Percentiles rank a stretch among this genome's conserved stretches.
Conservation (phyloP, 768 basidiomycete genomes). For the Crepidotus variabilis region DNA sequence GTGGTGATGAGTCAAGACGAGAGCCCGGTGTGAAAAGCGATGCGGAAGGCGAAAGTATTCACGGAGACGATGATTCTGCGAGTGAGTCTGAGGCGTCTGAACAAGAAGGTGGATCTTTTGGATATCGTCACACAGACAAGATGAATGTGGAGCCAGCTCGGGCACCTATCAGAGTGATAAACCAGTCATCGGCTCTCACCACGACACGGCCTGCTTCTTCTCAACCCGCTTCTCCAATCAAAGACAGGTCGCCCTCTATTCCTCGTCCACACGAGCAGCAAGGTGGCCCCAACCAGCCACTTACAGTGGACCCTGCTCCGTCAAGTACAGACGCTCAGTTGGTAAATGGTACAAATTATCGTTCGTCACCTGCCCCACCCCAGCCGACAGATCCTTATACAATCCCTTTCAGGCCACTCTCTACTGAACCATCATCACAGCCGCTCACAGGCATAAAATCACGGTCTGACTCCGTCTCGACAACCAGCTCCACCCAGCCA, state of each 20-base stretch:
- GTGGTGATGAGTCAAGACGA: neutral
- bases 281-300: too few species aligned
- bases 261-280: too few species aligned
- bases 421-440: neutral
- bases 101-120: neutral
- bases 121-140: neutral
- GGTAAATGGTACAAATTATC: neutral
- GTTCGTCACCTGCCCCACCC: neutral
- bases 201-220: too few species aligned
- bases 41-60: slow-evolving; percentile 2
- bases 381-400: neutral
- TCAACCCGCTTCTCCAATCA: too few species aligned
- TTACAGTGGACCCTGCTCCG: too few species aligned
- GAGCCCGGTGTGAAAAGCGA: slow-evolving; percentile 2
- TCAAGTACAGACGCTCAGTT: neutral
- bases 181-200: too few species aligned
- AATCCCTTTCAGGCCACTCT: neutral
- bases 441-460: neutral
- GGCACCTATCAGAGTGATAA: neutral
- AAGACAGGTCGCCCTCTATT: too few species aligned
- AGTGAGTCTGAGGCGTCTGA: neutral
- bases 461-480: neutral
- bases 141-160: neutral
- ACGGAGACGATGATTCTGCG: slow-evolving; percentile 1
- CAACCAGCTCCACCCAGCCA: neutral